A percentile compares a stretch with the other conserved stretches of the same genome.
These are phyloP conservation scores for Diplocarpon rosae DNA, from an alignment of 2,329 filamentous ascomycete species.

Conservation along the genomic window DNA sequence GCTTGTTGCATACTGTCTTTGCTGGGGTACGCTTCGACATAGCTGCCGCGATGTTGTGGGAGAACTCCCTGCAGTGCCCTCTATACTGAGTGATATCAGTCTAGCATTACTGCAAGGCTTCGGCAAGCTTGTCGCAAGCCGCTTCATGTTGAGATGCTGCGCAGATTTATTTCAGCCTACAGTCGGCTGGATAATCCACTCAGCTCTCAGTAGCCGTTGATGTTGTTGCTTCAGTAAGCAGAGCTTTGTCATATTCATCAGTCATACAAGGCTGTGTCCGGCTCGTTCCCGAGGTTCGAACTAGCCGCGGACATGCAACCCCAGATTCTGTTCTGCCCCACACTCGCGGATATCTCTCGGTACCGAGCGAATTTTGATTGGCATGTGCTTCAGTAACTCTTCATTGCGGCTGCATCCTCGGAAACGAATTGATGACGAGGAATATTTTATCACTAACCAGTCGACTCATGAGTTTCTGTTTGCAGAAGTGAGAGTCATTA, in stretches of 20 bases:
- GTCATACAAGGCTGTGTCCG: slow-evolving; percentile 7
- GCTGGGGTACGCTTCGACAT: neutral
- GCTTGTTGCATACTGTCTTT: slow-evolving; percentile 20
- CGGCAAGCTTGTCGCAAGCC: slow-evolving; percentile 16
- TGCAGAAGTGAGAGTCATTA: neutral
- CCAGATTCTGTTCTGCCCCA: slow-evolving; percentile 4
- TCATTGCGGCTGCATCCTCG: no score
- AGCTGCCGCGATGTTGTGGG: neutral
- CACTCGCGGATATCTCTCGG: neutral
- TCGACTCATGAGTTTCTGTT: no score
- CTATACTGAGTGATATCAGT: slow-evolving; percentile 7
- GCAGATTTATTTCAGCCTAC: neutral
- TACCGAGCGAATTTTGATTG: no score
- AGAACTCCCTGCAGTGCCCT: neutral
- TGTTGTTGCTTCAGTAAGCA: neutral
- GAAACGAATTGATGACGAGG: no score
- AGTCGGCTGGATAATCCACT: neutral
- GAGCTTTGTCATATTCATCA: neutral
- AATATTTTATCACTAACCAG: no score
- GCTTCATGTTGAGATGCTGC: slow-evolving; percentile 18
- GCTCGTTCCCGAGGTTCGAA: neutral
- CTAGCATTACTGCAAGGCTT: slow-evolving; percentile 10
- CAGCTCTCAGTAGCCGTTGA: neutral
- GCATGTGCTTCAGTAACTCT: no score
- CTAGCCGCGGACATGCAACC: slow-evolving; percentile 8